These are phyloP conservation scores for Haplographium delicatum DNA, from an alignment of 495 filamentous ascomycete genomes.

Conservation along the genomic window DNA sequence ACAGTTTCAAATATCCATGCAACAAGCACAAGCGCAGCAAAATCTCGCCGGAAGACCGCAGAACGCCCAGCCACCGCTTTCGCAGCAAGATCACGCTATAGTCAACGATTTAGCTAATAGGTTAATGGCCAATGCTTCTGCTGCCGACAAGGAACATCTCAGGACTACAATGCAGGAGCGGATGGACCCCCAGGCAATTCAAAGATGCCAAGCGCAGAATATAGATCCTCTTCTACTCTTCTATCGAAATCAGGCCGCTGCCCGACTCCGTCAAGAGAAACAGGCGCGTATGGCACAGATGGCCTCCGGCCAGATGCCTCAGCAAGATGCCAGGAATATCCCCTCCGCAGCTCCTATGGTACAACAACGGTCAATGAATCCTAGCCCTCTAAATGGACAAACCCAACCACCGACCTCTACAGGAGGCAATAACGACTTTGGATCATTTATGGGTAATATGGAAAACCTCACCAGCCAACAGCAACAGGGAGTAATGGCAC, in stretches of 20 bases:
- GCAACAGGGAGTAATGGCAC: slow-evolving; percentile 29
- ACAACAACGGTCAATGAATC: slow-evolving; percentile 27
- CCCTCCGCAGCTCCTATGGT: slow-evolving; percentile 25
- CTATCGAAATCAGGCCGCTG: slow-evolving; percentile 37
- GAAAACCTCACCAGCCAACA: slow-evolving; percentile 44
- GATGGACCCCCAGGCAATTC: slow-evolving; percentile 27
- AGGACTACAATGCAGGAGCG: slow-evolving; percentile 30
- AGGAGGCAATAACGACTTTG: slow-evolving; percentile 32
- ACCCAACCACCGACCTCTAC: slow-evolving; percentile 30
- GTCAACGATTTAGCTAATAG: slow-evolving; percentile 13
- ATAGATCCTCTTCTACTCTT: slow-evolving; percentile 37
- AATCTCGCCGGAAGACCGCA: slow-evolving; percentile 7
- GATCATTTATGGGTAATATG: slow-evolving; percentile 34
- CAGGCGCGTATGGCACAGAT: slow-evolving; percentile 14
- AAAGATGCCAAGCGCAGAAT: slow-evolving; percentile 29
- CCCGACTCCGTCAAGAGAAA: slow-evolving; percentile 20
- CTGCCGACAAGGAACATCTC: slow-evolving; percentile 29
- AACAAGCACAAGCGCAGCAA: slow-evolving; percentile 20
- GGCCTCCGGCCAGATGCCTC: slow-evolving; percentile 1
- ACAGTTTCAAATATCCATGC: slow-evolving; percentile 32
- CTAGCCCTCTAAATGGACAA: slow-evolving; percentile 27
- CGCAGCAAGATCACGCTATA: slow-evolving; percentile 13
- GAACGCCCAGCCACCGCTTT: slow-evolving; percentile 12
- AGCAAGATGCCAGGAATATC: slow-evolving; percentile 17
- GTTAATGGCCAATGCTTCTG: slow-evolving; percentile 22